Evolutionary conservation across 768 basidiomycete genomes (phyloP).

Genomic region (Macrolepiota albuminosa): DNA sequence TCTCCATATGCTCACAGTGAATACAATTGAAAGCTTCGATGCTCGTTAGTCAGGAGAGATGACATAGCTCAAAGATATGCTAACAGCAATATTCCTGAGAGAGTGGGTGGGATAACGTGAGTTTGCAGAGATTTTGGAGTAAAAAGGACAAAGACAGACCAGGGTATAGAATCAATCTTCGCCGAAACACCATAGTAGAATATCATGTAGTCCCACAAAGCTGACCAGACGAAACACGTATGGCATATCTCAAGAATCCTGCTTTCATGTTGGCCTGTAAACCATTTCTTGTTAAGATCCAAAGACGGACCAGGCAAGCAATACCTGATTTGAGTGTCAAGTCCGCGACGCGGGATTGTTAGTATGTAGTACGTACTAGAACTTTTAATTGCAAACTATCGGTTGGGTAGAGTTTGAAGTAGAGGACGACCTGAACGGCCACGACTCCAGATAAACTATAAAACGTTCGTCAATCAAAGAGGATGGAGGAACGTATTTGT

Average conservation of each 20-base stretch:
- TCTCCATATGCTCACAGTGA: constrained; percentile 19
- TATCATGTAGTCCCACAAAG: constrained; percentile 25
- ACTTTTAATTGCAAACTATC: constrained; percentile 12
- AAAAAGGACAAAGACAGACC: background rate
- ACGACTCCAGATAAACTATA: constrained; percentile 19
- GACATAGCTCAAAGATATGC: background rate
- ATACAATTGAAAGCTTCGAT: constrained; percentile 16
- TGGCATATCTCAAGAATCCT: constrained; percentile 36
- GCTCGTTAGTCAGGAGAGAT: background rate
- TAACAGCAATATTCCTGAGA: constrained; percentile 15
- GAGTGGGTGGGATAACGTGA: background rate
- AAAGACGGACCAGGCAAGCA: constrained; percentile 11
- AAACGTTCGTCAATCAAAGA: background rate
- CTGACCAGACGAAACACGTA: constrained; percentile 31
- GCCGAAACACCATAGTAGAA: background rate
- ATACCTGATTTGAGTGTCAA: constrained; percentile 9
- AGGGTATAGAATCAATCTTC: background rate
- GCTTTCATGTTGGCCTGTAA: background rate
- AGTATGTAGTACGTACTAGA: constrained; percentile 7
- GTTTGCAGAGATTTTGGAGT: background rate
- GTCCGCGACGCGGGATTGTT: background rate
- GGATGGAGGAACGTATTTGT: background rate
- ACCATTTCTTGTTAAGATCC: background rate
- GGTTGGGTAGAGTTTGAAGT: constrained; percentile 17
- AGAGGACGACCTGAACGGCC: constrained; percentile 18